A percentile compares a stretch with the other conserved stretches of the same genome.
phyloP scores from a whole-genome alignment of 805 yeast genomes.

The Candida awuae region DNA sequence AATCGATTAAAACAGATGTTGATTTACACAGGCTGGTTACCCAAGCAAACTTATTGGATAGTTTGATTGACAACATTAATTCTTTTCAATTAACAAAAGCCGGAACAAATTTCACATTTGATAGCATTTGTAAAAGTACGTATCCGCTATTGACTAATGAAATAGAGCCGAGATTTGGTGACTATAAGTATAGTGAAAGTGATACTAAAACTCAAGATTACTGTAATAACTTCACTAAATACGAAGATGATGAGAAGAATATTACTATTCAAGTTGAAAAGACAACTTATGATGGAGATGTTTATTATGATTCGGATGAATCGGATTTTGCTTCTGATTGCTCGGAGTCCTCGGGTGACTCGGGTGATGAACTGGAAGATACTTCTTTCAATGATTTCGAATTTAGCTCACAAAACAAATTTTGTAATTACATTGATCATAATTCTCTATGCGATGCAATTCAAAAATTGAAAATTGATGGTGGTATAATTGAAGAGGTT shows the following conservation, averaged over 20 bases:
- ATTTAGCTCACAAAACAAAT: not conserved
- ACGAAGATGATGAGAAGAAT: conserved; percentile 14
- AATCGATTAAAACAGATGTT: conserved; percentile 51
- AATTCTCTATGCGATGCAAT: not conserved
- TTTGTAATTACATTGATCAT: not conserved
- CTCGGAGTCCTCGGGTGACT: conserved; percentile 21
- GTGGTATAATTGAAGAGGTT: conserved; percentile 10
- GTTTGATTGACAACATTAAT: conserved; percentile 46
- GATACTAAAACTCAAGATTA: conserved; percentile 5
- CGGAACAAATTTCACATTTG: conserved; percentile 16
- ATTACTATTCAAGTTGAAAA: not conserved
- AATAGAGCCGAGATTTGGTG: not conserved
- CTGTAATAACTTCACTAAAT: not conserved
- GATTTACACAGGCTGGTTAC: conserved; percentile 51
- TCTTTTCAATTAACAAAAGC: conserved; percentile 21
- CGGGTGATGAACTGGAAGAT: not conserved
- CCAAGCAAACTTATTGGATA: conserved; percentile 66
- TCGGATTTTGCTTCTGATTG: conserved; percentile 27
- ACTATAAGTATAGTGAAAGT: not conserved
- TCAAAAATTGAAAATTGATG: conserved; percentile 3
- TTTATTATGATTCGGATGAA: conserved; percentile 20
- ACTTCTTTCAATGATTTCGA: not conserved
- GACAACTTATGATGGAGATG: not conserved
- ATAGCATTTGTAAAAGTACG: conserved; percentile 10
- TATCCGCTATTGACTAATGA: conserved; percentile 5